These are phyloP conservation scores for Ceratocystis destructans DNA, from an alignment of 2,329 filamentous ascomycete species.

Conservation along the genomic window DNA sequence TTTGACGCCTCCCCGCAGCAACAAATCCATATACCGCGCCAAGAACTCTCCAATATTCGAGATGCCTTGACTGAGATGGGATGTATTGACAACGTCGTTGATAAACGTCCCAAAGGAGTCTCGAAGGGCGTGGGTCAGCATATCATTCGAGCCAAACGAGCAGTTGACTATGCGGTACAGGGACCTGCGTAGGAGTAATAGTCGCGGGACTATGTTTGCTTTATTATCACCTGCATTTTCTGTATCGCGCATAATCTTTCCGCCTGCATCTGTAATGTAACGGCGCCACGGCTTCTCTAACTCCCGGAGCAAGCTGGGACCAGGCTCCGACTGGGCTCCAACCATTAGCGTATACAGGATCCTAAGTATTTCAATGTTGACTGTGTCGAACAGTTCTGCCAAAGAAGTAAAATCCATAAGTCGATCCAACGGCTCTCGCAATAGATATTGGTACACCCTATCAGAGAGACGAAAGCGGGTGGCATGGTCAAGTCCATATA, in stretches of 20 bases:
- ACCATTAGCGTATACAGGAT: constrained; percentile 66
- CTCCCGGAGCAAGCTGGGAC: constrained; percentile 55
- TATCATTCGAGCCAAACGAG: constrained; percentile 65
- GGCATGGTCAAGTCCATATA: constrained; percentile 67
- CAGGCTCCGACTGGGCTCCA: constrained; percentile 21
- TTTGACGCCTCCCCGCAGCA: constrained; percentile 78
- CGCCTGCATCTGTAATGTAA: constrained; percentile 66
- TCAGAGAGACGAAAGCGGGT: constrained; percentile 67
- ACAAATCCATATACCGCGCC: constrained; percentile 84
- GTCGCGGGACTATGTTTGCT: constrained; percentile 71
- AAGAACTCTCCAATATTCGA: constrained; percentile 98
- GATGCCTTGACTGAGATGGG: constrained; percentile 66
- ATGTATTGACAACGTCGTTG: constrained; percentile 66
- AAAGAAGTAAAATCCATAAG: constrained; percentile 55
- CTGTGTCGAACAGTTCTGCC: constrained; percentile 56
- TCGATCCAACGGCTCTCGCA: constrained; percentile 52
- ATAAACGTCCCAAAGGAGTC: constrained; percentile 84
- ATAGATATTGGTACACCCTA: constrained; percentile 57
- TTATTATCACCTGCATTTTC: constrained; percentile 64
- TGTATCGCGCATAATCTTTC: constrained; percentile 65
- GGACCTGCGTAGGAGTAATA: constrained; percentile 67
- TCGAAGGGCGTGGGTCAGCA: constrained; percentile 62
- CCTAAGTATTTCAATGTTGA: constrained; percentile 56
- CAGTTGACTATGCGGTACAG: constrained; percentile 64
- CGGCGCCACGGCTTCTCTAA: constrained; percentile 61